These are phyloP conservation scores for Anethum foeniculum DNA, from an alignment of 140 eudicot genomes.

Conservation along the genomic window DNA sequence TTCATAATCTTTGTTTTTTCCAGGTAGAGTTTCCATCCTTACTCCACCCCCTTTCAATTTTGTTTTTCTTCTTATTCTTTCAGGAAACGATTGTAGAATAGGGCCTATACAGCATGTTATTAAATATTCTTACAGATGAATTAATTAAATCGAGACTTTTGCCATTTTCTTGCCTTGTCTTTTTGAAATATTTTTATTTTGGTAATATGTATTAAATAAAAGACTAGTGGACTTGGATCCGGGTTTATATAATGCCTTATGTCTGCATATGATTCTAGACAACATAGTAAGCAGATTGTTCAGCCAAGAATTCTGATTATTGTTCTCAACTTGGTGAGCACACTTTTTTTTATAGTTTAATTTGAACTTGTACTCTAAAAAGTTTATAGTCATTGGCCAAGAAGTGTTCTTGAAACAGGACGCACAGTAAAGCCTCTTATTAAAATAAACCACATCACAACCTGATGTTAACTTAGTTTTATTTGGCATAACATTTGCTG, in stretches of 20 bases:
- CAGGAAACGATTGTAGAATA: constrained; percentile 35
- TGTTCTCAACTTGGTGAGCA: background rate
- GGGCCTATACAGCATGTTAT: constrained; percentile 23
- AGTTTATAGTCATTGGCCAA: background rate
- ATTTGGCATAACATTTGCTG: background rate
- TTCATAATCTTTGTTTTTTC: constrained; percentile 16
- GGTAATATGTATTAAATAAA: background rate
- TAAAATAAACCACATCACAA: background rate
- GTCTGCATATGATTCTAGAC: background rate
- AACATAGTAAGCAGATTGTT: background rate
- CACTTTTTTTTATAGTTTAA: background rate
- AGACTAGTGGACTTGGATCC: background rate
- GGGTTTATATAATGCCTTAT: background rate
- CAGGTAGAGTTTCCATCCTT: background rate
- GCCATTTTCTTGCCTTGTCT: background rate
- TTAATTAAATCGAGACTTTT: constrained; percentile 9
- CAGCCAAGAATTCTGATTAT: background rate
- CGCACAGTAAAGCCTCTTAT: background rate
- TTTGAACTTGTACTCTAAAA: no score
- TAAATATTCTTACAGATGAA: constrained; percentile 7
- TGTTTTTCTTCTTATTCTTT: constrained; percentile 21
- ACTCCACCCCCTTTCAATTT: background rate
- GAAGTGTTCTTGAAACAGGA: background rate
- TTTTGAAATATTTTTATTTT: no score
- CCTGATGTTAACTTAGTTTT: background rate